phyloP scores from a whole-genome alignment of 192 early-diverging fungal species.

The Physocladia obscura region DNA sequence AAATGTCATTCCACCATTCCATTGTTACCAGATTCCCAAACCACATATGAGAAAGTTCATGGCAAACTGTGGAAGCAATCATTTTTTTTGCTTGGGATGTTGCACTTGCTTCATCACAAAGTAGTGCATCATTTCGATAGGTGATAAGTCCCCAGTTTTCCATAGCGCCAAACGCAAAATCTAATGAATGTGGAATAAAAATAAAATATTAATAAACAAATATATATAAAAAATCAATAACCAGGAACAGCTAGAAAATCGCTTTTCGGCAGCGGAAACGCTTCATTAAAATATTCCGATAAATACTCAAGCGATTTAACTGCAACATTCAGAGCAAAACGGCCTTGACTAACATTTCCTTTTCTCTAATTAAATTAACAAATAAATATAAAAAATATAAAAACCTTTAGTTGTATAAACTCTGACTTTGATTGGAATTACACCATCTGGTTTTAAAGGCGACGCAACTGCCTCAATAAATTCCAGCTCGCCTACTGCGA shows the following conservation, averaged over 20 bases:
- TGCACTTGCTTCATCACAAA: constrained; percentile 79
- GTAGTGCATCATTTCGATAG: constrained; percentile 76
- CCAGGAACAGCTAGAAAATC: constrained; percentile 89
- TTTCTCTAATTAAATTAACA: no score
- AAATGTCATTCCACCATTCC: constrained; percentile 89
- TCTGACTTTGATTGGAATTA: constrained; percentile 74
- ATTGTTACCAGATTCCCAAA: constrained; percentile 86
- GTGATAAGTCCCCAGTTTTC: constrained; percentile 98
- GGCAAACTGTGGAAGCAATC: constrained; percentile 85
- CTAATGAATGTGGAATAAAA: constrained; percentile 42
- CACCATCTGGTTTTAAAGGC: constrained; percentile 56
- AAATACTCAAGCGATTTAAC: constrained; percentile 79
- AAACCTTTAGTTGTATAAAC: no score
- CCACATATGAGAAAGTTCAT: constrained; percentile 75
- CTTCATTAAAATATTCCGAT: constrained; percentile 79
- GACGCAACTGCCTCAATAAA: constrained; percentile 79
- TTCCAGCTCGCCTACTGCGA: constrained; percentile 87
- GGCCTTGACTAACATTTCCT: constrained; percentile 75
- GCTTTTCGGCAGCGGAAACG: constrained; percentile 76
- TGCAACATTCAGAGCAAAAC: constrained; percentile 78
- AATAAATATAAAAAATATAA: no score
- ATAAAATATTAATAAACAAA: constrained; percentile 12
- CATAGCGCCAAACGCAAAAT: constrained; percentile 57
- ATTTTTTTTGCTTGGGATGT: constrained; percentile 73
- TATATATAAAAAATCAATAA: constrained; percentile 82